A percentile compares a stretch with the other conserved stretches of the same genome.
Conservation (phyloP, 352 stramenopile species). For the Globisporangium megalacanthum region DNA sequence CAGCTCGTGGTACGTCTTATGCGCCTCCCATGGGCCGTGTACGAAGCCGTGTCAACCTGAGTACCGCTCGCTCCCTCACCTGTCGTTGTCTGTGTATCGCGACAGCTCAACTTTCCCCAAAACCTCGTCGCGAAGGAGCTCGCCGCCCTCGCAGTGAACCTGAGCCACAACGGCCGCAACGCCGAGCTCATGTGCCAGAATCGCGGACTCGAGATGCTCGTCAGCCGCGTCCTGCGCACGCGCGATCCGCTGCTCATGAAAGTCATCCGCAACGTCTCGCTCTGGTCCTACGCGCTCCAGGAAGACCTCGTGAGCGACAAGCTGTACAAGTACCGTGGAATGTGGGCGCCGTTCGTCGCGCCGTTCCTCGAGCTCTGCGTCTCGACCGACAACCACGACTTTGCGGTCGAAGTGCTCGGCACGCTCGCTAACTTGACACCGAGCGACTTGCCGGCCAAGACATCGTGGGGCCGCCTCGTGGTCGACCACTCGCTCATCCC, state of each 20-base stretch:
- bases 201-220: slow-evolving; percentile 83
- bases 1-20: slow-evolving; percentile 68
- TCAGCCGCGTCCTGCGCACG: slow-evolving; percentile 85
- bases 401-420: slow-evolving; percentile 91
- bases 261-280: slow-evolving; percentile 88
- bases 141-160: slow-evolving; percentile 91
- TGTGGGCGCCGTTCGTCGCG: slow-evolving; percentile 91
- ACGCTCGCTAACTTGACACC: slow-evolving; percentile 91
- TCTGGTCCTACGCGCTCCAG: slow-evolving; percentile 91
- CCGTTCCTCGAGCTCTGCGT: slow-evolving; percentile 85
- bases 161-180: slow-evolving; percentile 89
- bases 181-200: slow-evolving; percentile 90
- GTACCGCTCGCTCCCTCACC: neutral
- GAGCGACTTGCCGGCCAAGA: slow-evolving; percentile 83
- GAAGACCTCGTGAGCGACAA: slow-evolving; percentile 81
- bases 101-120: slow-evolving; percentile 89
- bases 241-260: slow-evolving; percentile 93
- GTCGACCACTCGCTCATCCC: slow-evolving; percentile 80
- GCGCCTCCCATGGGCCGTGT: neutral
- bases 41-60: no score
- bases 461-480: slow-evolving; percentile 88
- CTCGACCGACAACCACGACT: slow-evolving; percentile 88
- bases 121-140: slow-evolving; percentile 92
- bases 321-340: slow-evolving; percentile 88
- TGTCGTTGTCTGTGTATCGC: neutral